phyloP scores from a whole-genome alignment of 495 filamentous ascomycete species.

The Lentithecium fluviatile region DNA sequence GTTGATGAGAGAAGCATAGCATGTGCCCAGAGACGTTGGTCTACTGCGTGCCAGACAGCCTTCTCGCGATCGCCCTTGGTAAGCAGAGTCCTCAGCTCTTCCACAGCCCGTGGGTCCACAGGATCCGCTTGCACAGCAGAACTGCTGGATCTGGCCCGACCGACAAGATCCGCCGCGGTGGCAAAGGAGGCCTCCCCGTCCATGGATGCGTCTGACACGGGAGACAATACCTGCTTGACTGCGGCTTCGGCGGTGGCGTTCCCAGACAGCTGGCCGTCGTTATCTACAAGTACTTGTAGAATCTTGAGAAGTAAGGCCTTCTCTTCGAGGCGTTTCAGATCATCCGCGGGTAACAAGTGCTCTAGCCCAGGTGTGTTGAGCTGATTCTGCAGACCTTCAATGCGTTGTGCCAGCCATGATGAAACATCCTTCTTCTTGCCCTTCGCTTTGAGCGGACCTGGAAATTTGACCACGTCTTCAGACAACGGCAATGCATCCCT shows the following conservation, averaged over 20 bases:
- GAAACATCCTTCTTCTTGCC: slow-evolving; percentile 92
- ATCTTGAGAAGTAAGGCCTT: slow-evolving; percentile 87
- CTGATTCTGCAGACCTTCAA: slow-evolving; percentile 66
- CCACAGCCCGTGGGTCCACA: slow-evolving; percentile 63
- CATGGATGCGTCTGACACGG: slow-evolving; percentile 45
- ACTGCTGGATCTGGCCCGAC: slow-evolving; percentile 36
- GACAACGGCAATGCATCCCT: slow-evolving; percentile 67
- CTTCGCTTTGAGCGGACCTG: slow-evolving; percentile 84
- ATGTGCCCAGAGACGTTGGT: slow-evolving; percentile 92
- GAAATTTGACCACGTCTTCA: slow-evolving; percentile 75
- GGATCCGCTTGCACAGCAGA: slow-evolving; percentile 54
- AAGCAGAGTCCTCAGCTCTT: slow-evolving; percentile 68
- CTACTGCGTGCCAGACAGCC: slow-evolving; percentile 92
- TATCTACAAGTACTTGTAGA: slow-evolving; percentile 72
- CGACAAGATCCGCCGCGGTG: slow-evolving; percentile 35
- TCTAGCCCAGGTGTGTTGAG: slow-evolving; percentile 48
- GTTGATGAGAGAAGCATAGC: slow-evolving; percentile 90
- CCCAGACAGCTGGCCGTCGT: slow-evolving; percentile 81
- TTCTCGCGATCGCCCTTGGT: slow-evolving; percentile 81
- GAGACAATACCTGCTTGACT: slow-evolving; percentile 70
- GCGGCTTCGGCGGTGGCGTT: slow-evolving; percentile 68
- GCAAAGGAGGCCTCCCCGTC: slow-evolving; percentile 34
- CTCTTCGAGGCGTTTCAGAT: slow-evolving; percentile 63
- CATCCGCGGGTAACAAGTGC: slow-evolving; percentile 39
- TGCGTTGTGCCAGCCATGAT: slow-evolving; percentile 74